Base-by-base conservation (phyloP, 371 early-diverging fungal species). In the Mucor irregularis region DNA sequence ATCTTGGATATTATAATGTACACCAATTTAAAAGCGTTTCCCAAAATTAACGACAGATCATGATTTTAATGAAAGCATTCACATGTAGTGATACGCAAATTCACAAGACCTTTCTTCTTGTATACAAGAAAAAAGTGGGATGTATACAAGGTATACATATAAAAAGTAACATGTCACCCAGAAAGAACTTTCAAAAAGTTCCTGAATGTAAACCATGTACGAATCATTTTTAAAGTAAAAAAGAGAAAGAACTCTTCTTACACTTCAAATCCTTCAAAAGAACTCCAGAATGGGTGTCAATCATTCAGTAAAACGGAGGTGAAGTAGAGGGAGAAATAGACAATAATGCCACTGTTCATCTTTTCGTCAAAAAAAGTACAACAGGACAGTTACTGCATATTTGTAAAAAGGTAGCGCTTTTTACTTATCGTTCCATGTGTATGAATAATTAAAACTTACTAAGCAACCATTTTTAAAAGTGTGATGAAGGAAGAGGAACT, bases 401-500 rank as follows among this genome's bases (percentile, higher is more conserved):
- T 43, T 46, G 17, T 33, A 19, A 34, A 21, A 31, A 26, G 46
- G 30, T 29, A 29, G 26, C 26, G 26, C 30, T 50, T 37, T 50
- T 17, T 28, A 9, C 21, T 42, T 21, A 13, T 24, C 24, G n/a
- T 11, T 39, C 8, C 19, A 21, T 28, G n/a, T 19, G 33, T 13
- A 48, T 33, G 33, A 35, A 37, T n/a, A 50, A 26, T 10, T 7
- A 50, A 50, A 54, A 58, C 58, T 58, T 51, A 58, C 58, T 58
- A 58, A 31, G 58, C 58, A 58, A 58, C 58, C 58, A 58, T 54
- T 47, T 19, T 55, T 46, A 44, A 28, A 24, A 13, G 17, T 11
- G 26, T 34, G 29, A 49, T 45, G 13, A 17, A 8, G 31, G 45
- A 49, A 35, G 30, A 58, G 16, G 25, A n/a, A n/a, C n/a, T n/a